Evolutionary conservation across 805 yeast genomes (phyloP), one percentile per base, ranked within the genome.

Genomic region (Suhomyces vadensis): DNA sequence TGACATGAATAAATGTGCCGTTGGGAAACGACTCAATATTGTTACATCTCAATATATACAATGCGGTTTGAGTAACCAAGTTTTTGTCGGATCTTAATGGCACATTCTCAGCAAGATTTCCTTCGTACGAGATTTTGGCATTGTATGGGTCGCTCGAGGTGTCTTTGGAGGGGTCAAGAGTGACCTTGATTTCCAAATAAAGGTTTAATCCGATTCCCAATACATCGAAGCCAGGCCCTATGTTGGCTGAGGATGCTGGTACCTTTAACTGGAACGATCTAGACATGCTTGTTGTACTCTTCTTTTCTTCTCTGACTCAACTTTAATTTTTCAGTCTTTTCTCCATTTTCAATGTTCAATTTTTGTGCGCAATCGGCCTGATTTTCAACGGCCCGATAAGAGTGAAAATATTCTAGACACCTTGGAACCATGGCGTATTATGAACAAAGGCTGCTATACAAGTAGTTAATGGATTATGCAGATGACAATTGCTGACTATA

Each of bases 211-310:
- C 97, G 31, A 94, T 84, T 19, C 99, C 99, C 41, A 94, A 71
- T 5, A 94, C 99, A 65, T 94, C 99, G 60, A 92, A 94, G 1
- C 99, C 99, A 7, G 99, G 99, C 6, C 99, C 99, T 41, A 94
- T 92, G 58, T 94, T 94, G 58, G 99, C 99, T 39, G 96, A 87
- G 4, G 98, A 91, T 5, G 98, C 97, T 3, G 99, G 99, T 13
- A 92, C 94, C 43, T 79, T 81, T 54, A 88, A 78, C 35, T 62
- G 64, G 64, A 85, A 85, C 33, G 41, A 23, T 26, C 23, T 37
- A 20, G 43, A 27, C 48, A 45, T 45, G 19, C 10, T 24, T 10
- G 10, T 24, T 24, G 26, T 7, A n/a, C n/a, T n/a, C n/a, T n/a
- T n/a, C n/a, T n/a, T n/a, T n/a, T n/a, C n/a, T 16, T 17, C 33